Percentiles rank a stretch among this genome's conserved stretches.
These are phyloP conservation scores for Chlamydomonas asymmetrica DNA, from an alignment of 139 green algal species.

Conservation along the genomic window DNA sequence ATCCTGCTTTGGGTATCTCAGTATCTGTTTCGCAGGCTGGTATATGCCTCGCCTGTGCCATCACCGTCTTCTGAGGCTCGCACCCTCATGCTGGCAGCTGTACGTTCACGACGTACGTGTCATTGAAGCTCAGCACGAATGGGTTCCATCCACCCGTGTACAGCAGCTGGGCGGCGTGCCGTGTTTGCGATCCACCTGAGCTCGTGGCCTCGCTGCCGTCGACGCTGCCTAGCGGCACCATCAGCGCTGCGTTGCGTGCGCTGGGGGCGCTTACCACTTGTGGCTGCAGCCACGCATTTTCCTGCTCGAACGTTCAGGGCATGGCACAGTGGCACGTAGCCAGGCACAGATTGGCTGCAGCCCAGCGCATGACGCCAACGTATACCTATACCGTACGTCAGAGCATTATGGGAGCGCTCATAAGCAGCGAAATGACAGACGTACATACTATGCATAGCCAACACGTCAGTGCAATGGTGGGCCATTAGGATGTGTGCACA, in stretches of 20 bases:
- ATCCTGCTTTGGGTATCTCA: no score
- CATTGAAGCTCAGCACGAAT: slow-evolving; percentile 24
- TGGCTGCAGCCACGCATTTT: slow-evolving; percentile 12
- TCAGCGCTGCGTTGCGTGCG: slow-evolving; percentile 12
- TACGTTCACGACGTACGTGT: slow-evolving; percentile 20
- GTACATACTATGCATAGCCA: no score
- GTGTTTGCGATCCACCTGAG: neutral
- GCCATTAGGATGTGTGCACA: no score
- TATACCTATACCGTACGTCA: neutral
- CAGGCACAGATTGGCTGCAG: neutral
- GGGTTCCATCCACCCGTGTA: slow-evolving; percentile 11
- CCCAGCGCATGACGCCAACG: neutral
- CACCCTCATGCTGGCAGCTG: no score
- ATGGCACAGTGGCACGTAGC: neutral
- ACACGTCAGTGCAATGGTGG: neutral
- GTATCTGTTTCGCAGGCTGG: no score
- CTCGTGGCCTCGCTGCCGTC: neutral
- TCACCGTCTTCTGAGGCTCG: no score
- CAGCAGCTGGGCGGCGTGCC: neutral
- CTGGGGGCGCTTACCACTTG: slow-evolving; percentile 2
- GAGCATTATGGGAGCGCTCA: no score
- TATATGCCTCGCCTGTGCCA: no score
- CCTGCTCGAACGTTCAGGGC: neutral
- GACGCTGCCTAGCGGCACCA: slow-evolving; percentile 4
- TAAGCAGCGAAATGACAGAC: no score